Conservation (phyloP, 2,329 filamentous ascomycete genomes). For the Phialocephala sp. region DNA sequence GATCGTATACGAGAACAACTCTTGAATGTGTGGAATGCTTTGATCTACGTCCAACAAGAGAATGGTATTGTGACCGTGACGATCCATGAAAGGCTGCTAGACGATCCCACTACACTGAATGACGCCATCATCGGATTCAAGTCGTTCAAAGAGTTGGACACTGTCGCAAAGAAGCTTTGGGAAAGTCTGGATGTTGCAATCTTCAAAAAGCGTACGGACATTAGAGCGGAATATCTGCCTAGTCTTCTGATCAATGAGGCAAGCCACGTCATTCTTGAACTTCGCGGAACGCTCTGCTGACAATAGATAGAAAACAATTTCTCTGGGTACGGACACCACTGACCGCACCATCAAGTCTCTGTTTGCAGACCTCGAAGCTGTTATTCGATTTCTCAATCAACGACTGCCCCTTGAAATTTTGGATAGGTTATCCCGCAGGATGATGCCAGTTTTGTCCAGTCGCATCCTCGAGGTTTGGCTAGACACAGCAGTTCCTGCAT, state of each 20-base stretch:
- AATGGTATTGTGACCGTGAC: constrained; percentile 58
- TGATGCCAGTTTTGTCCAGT: constrained; percentile 73
- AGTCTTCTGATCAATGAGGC: constrained; percentile 51
- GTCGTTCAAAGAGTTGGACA: constrained; percentile 65
- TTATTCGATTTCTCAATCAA: constrained; percentile 58
- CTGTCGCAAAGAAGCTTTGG: constrained; percentile 65
- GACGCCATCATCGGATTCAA: constrained; percentile 62
- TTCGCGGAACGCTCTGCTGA: neutral
- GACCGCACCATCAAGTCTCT: constrained; percentile 56
- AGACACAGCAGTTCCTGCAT: constrained; percentile 75
- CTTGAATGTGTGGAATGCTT: constrained; percentile 70
- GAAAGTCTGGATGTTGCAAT: constrained; percentile 66
- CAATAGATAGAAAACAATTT: constrained; percentile 49
- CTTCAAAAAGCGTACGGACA: constrained; percentile 63
- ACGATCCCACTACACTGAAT: constrained; percentile 53
- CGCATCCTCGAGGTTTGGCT: constrained; percentile 78
- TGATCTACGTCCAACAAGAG: constrained; percentile 64
- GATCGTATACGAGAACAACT: constrained; percentile 70
- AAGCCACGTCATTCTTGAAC: constrained; percentile 28
- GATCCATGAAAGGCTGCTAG: constrained; percentile 47
- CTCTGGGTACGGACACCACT: constrained; percentile 48
- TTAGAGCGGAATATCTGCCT: constrained; percentile 41
- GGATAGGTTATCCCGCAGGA: constrained; percentile 65
- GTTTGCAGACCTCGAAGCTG: constrained; percentile 57
- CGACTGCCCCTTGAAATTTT: constrained; percentile 61